Evolutionary conservation across 2,329 filamentous ascomycete species (phyloP), one percentile per base, ranked within the genome.

Genomic region (Fusarium devonianum): DNA sequence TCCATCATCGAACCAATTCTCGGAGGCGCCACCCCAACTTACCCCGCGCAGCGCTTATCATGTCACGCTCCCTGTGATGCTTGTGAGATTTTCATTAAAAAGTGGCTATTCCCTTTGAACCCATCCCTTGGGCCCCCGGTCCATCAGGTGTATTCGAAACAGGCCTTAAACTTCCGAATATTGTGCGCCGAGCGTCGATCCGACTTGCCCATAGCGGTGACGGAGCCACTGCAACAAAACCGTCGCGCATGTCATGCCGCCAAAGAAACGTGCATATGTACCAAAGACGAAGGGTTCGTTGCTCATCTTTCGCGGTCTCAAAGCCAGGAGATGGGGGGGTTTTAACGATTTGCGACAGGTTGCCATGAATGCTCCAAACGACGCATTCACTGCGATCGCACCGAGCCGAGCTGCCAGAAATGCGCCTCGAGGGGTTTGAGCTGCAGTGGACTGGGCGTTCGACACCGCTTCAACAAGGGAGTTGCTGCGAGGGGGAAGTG

Each of bases 201-300:
- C 30, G 4, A 14, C 25, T 23, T 28, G 14, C n/a, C 30, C 17
- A 19, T 10, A 17, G n/a, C n/a, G 14, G 25, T 19, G 36, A 13
- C 18, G 14, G 47, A 4, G n/a, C 3, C 5, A 28, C 35, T 22
- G 16, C 5, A 17, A 33, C 10, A n/a, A n/a, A n/a, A n/a, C n/a
- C n/a, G 30, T 28, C 22, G 40, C 7, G n/a, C n/a, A 22, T 49
- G 39, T 37, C 19, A 64, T 64, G 62, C 53, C 61, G 9, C 60
- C 56, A 5, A 64, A 61, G 40, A 64, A 64, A 53, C 56, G 62
- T 13, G 53, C 56, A 39, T 64, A 64, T 19, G 57, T 64, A 34
- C 59, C 61, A 23, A 64, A 64, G 36, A 60, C 57, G 6, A 65
- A 63, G 23, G 62, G 62, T 64, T n/a, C n/a, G n/a, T n/a, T n/a